A percentile compares a stretch with the other conserved stretches of the same genome.
phyloP scores from a whole-genome alignment of 2,329 filamentous ascomycete genomes.

The Meredithiella fracta region DNA sequence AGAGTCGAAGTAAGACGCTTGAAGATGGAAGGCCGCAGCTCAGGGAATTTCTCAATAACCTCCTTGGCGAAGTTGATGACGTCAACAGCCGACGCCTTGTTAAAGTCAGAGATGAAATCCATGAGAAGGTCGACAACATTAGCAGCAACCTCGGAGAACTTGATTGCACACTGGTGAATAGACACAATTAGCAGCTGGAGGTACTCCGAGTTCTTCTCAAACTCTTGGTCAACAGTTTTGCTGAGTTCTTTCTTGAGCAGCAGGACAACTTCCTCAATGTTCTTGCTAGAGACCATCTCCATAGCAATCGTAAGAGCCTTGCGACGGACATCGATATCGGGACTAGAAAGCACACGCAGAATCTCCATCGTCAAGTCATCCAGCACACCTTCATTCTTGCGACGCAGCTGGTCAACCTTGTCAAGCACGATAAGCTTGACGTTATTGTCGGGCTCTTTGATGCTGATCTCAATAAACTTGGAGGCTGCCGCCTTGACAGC shows the following conservation, averaged over 20 bases:
- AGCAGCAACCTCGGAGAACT: slow-evolving; percentile 93
- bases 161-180: slow-evolving; percentile 97
- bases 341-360: slow-evolving; percentile 80
- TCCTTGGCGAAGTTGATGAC: slow-evolving; percentile 99
- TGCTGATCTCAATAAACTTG: slow-evolving; percentile 93
- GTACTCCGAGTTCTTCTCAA: slow-evolving; percentile 95
- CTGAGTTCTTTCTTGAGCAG: slow-evolving; percentile 92
- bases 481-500: slow-evolving; percentile 90
- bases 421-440: slow-evolving; percentile 97
- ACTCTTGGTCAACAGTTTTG: slow-evolving; percentile 96
- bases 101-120: slow-evolving; percentile 98
- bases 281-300: slow-evolving; percentile 98
- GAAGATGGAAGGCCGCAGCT: slow-evolving; percentile 73
- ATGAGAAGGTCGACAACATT: slow-evolving; percentile 94
- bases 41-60: slow-evolving; percentile 94
- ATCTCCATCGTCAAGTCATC: slow-evolving; percentile 97
- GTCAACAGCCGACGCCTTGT: slow-evolving; percentile 89
- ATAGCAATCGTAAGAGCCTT: slow-evolving; percentile 82
- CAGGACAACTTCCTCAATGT: slow-evolving; percentile 92
- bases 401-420: slow-evolving; percentile 72
- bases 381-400: slow-evolving; percentile 76
- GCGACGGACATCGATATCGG: slow-evolving; percentile 86
- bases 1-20: slow-evolving; percentile 78
- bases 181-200: slow-evolving; percentile 89
- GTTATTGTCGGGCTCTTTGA: slow-evolving; percentile 97